Base-by-base conservation (phyloP, 352 stramenopile genomes). In the Phytophthora brassicae region DNA sequence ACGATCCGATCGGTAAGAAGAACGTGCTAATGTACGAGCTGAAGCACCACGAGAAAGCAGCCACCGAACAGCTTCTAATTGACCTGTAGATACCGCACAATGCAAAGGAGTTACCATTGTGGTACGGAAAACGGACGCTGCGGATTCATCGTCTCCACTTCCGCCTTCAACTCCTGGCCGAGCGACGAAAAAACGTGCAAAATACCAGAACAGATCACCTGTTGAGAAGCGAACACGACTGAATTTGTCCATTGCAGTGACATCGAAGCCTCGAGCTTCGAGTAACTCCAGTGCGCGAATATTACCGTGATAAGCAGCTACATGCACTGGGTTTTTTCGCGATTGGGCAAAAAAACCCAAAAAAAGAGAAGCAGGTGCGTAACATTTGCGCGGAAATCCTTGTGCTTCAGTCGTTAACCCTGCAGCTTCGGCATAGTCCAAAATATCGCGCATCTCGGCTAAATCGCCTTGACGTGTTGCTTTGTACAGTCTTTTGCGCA, bases 41-140 rank as follows among this genome's bases (percentile, higher is more conserved):
- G 84, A 84, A 0, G 72, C 81, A 6, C 86, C 84, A 55, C 84
- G 77, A 0, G 63, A 60, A 0, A 95, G 65, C n/a, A 95, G 52
- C 84, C 84, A 93, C 29, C 66, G 71, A 19, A 93, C 86, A 3
- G 82, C 71, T 24, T 89, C 79, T 16, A 90, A 47, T 42, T 90
- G 79, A 3, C 83, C 81, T 0, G 81, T 89, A 0, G 80, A 79
- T 1, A 94, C 85, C 0, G 85, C 85, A 54, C 85, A 94, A 63
- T 94, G 85, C 36, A 94, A 45, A 6, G 85, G 85, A 3, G 83
- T 90, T 7, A 94, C 85, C 17, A 94, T 56, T n/a, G 85, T 94
- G 31, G 83, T 90, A 48, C 86, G 86, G 64, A 94, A 92, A 35
- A 92, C 81, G 4, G 84, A 90, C 5, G 79, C 83, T 6, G 79